Evolutionary conservation across 495 filamentous ascomycete species (phyloP).

Genomic region (Annulohypoxylon nitens): DNA sequence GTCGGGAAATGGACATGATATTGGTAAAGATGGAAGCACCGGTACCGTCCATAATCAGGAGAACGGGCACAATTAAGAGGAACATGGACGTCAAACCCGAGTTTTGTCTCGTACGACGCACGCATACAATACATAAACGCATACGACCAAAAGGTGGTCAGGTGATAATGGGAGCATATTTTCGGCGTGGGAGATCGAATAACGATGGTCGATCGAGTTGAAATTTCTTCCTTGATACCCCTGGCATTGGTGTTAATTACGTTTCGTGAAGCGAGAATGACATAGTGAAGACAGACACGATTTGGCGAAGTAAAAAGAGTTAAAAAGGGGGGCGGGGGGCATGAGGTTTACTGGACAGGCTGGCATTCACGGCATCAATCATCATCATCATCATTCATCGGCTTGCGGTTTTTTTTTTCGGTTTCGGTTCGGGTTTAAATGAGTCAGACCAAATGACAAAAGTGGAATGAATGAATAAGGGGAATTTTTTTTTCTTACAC

Average conservation of each 20-base stretch:
- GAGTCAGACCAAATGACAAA: constrained; percentile 1
- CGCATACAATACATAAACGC: constrained; percentile 11
- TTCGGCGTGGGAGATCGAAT: constrained; percentile 39
- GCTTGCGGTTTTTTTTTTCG: neutral
- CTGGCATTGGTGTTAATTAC: constrained; percentile 36
- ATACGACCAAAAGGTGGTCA: constrained; percentile 16
- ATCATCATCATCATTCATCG: constrained; percentile 15
- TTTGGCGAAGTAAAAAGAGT: constrained; percentile 8
- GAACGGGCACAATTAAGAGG: constrained; percentile 18
- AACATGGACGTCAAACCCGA: constrained; percentile 17
- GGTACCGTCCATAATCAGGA: constrained; percentile 9
- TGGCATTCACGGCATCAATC: constrained; percentile 42
- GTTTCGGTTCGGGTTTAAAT: constrained; percentile 13
- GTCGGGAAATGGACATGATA: constrained; percentile 26
- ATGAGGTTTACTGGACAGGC: constrained; percentile 25
- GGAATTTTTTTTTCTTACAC: neutral
- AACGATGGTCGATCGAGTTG: constrained; percentile 41
- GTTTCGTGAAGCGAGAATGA: constrained; percentile 20
- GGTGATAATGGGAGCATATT: constrained; percentile 27
- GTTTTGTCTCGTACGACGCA: constrained; percentile 5
- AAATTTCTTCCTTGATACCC: constrained; percentile 46
- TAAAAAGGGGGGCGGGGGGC: constrained; percentile 6
- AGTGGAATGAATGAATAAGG: constrained; percentile 2
- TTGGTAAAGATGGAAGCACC: constrained; percentile 1
- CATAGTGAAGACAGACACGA: constrained; percentile 10